Evolutionary conservation across 1,284 basidiomycete genomes (phyloP).

Genomic region (Pterula multifida): DNA sequence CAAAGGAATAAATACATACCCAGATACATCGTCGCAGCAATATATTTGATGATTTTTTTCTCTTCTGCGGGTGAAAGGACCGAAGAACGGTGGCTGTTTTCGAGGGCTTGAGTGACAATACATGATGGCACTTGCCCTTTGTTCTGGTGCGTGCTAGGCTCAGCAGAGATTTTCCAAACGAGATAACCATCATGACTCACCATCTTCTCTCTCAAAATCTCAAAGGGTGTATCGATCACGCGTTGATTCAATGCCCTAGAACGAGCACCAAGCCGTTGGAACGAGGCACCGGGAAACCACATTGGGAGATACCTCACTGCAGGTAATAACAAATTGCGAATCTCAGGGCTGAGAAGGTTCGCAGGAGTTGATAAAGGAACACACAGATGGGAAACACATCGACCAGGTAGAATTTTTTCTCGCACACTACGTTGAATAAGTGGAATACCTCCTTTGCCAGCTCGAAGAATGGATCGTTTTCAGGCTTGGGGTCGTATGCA

Average conservation of each 20-base stretch:
- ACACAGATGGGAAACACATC: background rate
- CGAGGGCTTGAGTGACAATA: background rate
- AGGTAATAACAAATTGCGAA: background rate
- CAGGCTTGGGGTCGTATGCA: background rate
- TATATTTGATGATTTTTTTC: background rate
- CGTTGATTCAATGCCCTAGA: background rate
- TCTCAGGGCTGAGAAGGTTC: background rate
- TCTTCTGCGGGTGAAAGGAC: background rate
- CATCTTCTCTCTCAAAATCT: background rate
- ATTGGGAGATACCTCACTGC: conserved; percentile 1
- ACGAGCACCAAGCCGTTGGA: background rate
- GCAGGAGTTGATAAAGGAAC: background rate
- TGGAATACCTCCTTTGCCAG: background rate
- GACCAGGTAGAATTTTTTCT: background rate
- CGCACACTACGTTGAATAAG: background rate
- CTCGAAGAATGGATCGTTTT: background rate
- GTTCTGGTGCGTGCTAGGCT: background rate
- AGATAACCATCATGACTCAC: background rate
- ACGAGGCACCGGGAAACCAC: background rate
- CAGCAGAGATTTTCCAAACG: background rate
- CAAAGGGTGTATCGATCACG: background rate
- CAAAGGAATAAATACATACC: background rate
- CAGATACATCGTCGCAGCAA: background rate
- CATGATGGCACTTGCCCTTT: background rate
- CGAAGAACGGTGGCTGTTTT: background rate